These are phyloP conservation scores for Gardenia jasminoides DNA, from an alignment of 257 asterid species.

Conservation along the genomic window DNA sequence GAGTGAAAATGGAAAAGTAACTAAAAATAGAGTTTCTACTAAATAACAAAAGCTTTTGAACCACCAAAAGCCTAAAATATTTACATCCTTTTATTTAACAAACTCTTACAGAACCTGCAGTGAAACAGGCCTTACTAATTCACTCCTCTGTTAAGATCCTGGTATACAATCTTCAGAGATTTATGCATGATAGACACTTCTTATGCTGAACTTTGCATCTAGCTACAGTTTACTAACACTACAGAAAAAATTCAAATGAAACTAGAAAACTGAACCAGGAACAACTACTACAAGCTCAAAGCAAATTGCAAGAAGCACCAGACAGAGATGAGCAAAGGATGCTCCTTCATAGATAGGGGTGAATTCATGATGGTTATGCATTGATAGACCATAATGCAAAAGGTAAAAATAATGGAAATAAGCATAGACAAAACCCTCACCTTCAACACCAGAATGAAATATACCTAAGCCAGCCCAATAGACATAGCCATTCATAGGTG, in stretches of 20 bases:
- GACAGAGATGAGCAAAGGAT: neutral
- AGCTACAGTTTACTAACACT: neutral
- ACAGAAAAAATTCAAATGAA: neutral
- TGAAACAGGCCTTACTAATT: neutral
- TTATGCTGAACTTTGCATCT: neutral
- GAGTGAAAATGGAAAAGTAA: neutral
- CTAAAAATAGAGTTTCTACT: neutral
- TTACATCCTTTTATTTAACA: neutral
- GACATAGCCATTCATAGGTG: constrained; percentile 79
- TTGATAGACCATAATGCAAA: neutral
- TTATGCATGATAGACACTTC: neutral
- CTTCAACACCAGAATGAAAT: constrained; percentile 97
- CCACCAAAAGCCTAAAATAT: neutral
- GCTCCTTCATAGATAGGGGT: neutral
- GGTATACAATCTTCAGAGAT: neutral
- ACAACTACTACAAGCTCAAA: neutral
- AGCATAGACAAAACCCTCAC: constrained; percentile 29
- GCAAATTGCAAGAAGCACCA: neutral
- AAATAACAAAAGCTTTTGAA: neutral
- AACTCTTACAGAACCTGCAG: neutral
- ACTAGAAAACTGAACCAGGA: neutral
- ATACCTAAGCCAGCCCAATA: constrained; percentile 98
- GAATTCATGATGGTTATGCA: neutral
- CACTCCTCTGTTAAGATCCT: neutral
- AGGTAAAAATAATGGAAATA: neutral